phyloP scores from a whole-genome alignment of 2,329 filamentous ascomycete species.

The Fusarium haematococcum region DNA sequence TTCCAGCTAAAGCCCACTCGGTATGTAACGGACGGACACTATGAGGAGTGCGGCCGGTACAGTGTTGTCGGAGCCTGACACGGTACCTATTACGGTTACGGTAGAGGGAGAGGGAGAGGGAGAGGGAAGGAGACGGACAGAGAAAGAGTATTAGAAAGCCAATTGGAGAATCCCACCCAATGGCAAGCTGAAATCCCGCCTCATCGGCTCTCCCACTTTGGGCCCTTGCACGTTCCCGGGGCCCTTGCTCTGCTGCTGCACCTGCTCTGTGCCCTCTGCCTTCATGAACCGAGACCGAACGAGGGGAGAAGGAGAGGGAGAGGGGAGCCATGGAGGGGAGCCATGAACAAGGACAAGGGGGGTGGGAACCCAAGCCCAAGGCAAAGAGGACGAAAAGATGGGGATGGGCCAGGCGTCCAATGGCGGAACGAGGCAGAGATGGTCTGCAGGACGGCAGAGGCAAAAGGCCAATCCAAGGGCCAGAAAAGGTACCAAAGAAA shows the following conservation, averaged over 20 bases:
- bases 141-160: conserved; percentile 38
- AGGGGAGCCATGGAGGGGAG: background rate
- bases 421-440: conserved; percentile 28
- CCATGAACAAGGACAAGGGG: background rate
- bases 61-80: conserved; percentile 8
- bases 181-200: conserved; percentile 28
- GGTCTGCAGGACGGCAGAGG: conserved; percentile 34
- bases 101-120: background rate
- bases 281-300: background rate
- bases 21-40: conserved; percentile 32
- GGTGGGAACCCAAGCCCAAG: background rate
- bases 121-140: background rate
- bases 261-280: background rate
- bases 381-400: conserved; percentile 6
- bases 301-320: background rate
- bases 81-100: background rate
- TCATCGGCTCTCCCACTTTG: conserved; percentile 27
- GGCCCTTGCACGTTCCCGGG: background rate
- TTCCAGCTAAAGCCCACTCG: conserved; percentile 6
- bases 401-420: conserved; percentile 7
- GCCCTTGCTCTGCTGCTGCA: background rate
- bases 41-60: background rate
- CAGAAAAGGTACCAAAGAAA: conserved; percentile 24
- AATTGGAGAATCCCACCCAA: conserved; percentile 35
- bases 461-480: conserved; percentile 6